These are phyloP conservation scores for Kwoniella dejecticola DNA, from an alignment of 768 basidiomycete species.

Conservation along the genomic window DNA sequence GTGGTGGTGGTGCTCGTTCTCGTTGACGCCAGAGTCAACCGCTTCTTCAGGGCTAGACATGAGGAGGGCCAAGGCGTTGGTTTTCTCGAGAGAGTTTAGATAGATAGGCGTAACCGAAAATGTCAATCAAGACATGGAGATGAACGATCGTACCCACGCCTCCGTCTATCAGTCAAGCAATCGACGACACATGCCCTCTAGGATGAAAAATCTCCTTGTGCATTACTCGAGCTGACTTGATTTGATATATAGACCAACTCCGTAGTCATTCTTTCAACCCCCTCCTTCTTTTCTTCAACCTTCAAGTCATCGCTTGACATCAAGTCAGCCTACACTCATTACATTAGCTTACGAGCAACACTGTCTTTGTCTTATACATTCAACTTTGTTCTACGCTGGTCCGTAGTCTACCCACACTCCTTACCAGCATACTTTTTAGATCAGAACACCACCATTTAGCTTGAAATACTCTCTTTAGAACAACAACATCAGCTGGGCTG, in stretches of 20 bases:
- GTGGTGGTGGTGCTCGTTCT: background rate
- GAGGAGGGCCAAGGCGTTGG: too few relatives aligned
- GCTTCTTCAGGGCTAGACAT: background rate
- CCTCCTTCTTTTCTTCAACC: background rate
- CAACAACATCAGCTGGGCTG: conserved; percentile 5
- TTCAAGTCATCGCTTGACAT: background rate
- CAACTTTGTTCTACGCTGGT: conserved; percentile 9
- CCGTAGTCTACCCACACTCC: conserved; percentile 10
- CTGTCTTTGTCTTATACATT: conserved; percentile 1
- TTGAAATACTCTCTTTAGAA: background rate
- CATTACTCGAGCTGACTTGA: background rate
- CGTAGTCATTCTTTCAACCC: background rate
- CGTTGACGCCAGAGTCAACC: background rate
- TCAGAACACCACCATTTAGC: conserved; percentile 1
- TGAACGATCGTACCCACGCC: background rate
- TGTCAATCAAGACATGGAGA: background rate
- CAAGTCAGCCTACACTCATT: background rate
- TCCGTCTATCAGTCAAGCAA: too few relatives aligned
- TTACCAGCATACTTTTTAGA: background rate
- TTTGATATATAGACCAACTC: background rate
- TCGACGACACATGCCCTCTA: too few relatives aligned
- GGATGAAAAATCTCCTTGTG: too few relatives aligned
- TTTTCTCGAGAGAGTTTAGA: background rate
- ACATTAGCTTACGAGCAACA: conserved; percentile 7
- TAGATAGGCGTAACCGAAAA: background rate